Conservation (phyloP, 2,329 filamentous ascomycete species). For the Lachnellula willkommii region DNA sequence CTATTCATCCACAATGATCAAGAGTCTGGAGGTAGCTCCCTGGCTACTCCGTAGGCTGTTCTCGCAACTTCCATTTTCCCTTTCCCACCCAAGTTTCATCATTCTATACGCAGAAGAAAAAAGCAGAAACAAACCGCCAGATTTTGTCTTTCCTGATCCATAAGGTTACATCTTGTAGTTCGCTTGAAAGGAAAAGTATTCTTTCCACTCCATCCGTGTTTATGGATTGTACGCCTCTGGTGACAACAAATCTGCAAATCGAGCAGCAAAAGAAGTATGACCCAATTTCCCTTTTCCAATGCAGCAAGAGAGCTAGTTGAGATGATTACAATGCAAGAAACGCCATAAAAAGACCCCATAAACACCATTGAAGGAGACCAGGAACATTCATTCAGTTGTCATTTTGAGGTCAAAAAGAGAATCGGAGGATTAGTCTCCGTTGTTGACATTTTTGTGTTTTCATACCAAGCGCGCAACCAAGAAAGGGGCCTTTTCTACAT, state of each 20-base stretch:
- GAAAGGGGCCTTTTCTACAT: too few relatives aligned
- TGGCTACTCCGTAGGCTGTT: too few relatives aligned
- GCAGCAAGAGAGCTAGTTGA: slow-evolving; percentile 14
- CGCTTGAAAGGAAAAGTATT: slow-evolving; percentile 4
- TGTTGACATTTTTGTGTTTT: too few relatives aligned
- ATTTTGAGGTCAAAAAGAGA: too few relatives aligned
- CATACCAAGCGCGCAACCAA: too few relatives aligned
- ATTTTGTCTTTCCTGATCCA: neutral
- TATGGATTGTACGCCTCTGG: slow-evolving; percentile 6
- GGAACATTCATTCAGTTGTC: slow-evolving; percentile 5
- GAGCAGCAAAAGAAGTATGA: slow-evolving; percentile 7
- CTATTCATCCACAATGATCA: neutral
- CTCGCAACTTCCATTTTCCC: too few relatives aligned
- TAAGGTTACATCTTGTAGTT: slow-evolving; percentile 14
- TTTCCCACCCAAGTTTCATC: neutral
- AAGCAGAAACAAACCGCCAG: neutral
- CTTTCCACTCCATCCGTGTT: slow-evolving; percentile 3
- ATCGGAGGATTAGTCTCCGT: too few relatives aligned
- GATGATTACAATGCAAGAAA: slow-evolving; percentile 20
- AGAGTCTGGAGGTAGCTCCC: too few relatives aligned
- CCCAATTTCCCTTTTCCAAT: slow-evolving; percentile 14
- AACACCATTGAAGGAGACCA: slow-evolving; percentile 7
- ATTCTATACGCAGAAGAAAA: slow-evolving; percentile 5
- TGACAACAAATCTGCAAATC: neutral
- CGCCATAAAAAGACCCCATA: slow-evolving; percentile 11